Evolutionary conservation across 169 alveolate species (phyloP), one percentile per base, ranked within the genome.

Genomic region (Plasmodium vivax): DNA sequence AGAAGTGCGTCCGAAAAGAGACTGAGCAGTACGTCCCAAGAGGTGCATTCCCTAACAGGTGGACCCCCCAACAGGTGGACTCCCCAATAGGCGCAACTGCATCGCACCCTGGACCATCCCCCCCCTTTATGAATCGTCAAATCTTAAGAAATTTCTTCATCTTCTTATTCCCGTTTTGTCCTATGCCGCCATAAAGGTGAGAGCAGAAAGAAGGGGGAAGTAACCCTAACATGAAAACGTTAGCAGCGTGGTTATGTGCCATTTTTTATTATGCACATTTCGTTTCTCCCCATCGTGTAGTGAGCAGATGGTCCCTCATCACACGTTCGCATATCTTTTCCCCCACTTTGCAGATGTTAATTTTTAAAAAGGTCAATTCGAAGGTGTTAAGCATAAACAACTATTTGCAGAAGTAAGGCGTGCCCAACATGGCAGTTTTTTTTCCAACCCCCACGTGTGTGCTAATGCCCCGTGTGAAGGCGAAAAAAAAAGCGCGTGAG

Each of bases 311-410:
- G 23, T 51, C 23, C 62, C 3, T 12, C 23, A 51, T 51, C 19
- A 51, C 16, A 12, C 62, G 19, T 12, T 14, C 23, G 27, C 27
- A 23, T 23, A 51, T 51, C 7, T 68, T 2, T 30, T 68, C n/a
- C 1, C 77, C 62, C 23, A 14, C 23, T 14, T 16, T 51, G 82
- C 62, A 88, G 94, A 88, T 88, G 94, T 81, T 88, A 88, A 16
- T 88, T 62, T 88, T 88, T 88, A 88, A 88, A 81, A 88, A 88
- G 74, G 94, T 88, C 12, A 88, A 88, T 79, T 88, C 94, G 80
- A 88, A 88, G 75, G 94, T 88, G n/a, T 88, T 43, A 81, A 88
- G 94, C 73, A 88, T 88, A 88, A 88, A 88, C 83, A 88, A 88
- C 36, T 88, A 88, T 88, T 79, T 88, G 47, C 94, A 88, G 73